These are phyloP conservation scores for Furcasterigmium furcatum DNA, from an alignment of 2,329 filamentous ascomycete species.

Conservation along the genomic window DNA sequence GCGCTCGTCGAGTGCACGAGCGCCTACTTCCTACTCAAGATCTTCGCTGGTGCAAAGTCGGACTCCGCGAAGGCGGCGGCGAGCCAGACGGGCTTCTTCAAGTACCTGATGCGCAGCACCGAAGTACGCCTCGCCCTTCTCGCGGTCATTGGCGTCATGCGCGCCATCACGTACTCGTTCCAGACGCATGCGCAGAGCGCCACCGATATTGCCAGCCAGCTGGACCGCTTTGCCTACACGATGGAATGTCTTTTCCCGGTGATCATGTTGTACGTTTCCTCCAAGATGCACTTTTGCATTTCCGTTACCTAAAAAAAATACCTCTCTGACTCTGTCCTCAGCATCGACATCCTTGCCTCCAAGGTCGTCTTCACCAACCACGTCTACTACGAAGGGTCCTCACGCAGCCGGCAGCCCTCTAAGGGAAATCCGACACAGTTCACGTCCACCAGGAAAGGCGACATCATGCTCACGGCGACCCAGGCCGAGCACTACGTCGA, in stretches of 20 bases:
- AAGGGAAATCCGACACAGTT: neutral
- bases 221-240: slow-evolving; percentile 37
- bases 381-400: neutral
- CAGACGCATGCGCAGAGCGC: slow-evolving; percentile 31
- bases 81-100: slow-evolving; percentile 25
- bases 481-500: neutral
- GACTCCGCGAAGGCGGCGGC: slow-evolving; percentile 24
- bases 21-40: slow-evolving; percentile 33
- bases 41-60: slow-evolving; percentile 27
- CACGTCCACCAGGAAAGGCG: neutral
- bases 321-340: slow-evolving; percentile 1
- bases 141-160: slow-evolving; percentile 31
- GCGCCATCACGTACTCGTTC: slow-evolving; percentile 38
- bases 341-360: slow-evolving; percentile 30
- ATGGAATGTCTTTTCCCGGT: slow-evolving; percentile 38
- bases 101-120: slow-evolving; percentile 34
- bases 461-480: neutral
- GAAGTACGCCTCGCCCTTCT: slow-evolving; percentile 34
- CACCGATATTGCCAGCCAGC: slow-evolving; percentile 28
- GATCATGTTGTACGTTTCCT: slow-evolving; percentile 30
- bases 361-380: slow-evolving; percentile 20
- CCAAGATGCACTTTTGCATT: neutral
- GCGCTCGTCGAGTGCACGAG: slow-evolving; percentile 35
- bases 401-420: neutral
- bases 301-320: rapidly evolving